Base-by-base conservation (phyloP, 176 grass and related monocot genomes). In the Bothriochloa decipiens region DNA sequence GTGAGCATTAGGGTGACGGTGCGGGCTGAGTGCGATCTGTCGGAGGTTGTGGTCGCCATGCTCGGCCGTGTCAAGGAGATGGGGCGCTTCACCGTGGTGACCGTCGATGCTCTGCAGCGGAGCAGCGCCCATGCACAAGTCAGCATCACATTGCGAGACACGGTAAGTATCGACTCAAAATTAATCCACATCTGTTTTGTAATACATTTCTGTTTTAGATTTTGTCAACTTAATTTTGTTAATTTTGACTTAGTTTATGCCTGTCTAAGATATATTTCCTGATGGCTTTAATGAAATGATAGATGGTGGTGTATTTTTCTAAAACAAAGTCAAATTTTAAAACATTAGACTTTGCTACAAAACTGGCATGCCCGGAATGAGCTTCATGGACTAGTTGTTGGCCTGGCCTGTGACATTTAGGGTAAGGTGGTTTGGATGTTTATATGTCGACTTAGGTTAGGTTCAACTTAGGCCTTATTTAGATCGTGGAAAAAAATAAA, bases 61-160 rank as follows among this genome's bases (percentile, higher is more conserved):
- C 86, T 94, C 4, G 64, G 71, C 5, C 14, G 66, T 58, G 78
- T 94, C n/a, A 88, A 74, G 45, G 76, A 33, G 83, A 78, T 25
- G 47, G 65, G 42, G 33, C 8, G 77, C 5, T 80, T 83, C 75
- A 4, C 53, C 13, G 71, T 91, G 57, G 71, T 78, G 16, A 84
- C 86, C 27, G 80, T 89, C 29, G 80, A 88, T 10, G 83, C 86
- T 10, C 60, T 65, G 42, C 70, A 79, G 1, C 66, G 50, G 37
- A 68, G 39, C 55, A 35, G 20, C 22, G 8, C 16, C 16, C 39
- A 67, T 33, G 85, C 82, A 45, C 75, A 70, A 35, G 68, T 64
- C 69, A 81, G 41, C 62, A 72, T 94, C 0, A 91, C 64, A 2
- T 11, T 94, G 35, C 83, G 68, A 81, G 32, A 32, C 27, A 8